Conservation (phyloP, 768 basidiomycete genomes). For the Hericium coralloides region DNA sequence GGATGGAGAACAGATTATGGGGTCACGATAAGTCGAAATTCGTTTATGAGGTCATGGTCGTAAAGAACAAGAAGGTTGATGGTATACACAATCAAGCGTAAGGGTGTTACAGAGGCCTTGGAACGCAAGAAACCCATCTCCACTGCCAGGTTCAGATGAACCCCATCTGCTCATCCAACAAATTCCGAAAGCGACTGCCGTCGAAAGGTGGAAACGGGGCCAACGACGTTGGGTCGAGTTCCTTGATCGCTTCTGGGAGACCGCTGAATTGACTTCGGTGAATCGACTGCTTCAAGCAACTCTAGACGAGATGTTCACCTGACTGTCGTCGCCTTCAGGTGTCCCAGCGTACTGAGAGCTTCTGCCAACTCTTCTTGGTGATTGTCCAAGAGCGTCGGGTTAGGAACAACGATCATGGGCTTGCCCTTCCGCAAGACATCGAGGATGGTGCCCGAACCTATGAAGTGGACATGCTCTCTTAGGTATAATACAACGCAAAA, state of each 20-base stretch:
- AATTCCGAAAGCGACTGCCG: conserved; percentile 49
- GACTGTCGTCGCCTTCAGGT: conserved; percentile 49
- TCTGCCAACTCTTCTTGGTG: conserved; percentile 87
- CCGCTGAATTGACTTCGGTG: conserved; percentile 26
- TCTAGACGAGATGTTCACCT: conserved; percentile 36
- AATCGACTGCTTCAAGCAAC: not conserved
- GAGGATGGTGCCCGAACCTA: conserved; percentile 92
- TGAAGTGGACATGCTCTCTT: not conserved
- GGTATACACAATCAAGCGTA: not conserved
- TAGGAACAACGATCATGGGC: conserved; percentile 82
- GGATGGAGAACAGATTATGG: not conserved
- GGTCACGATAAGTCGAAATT: too few species aligned
- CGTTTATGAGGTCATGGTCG: not conserved
- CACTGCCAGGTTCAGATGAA: conserved; percentile 24
- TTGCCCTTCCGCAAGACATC: conserved; percentile 72
- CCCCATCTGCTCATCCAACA: conserved; percentile 78
- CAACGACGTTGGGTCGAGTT: conserved; percentile 35
- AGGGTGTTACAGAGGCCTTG: too few species aligned
- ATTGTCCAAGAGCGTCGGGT: conserved; percentile 81
- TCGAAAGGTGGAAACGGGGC: conserved; percentile 63
- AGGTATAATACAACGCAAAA: not conserved
- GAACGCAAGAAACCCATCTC: not conserved
- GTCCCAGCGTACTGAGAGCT: conserved; percentile 46
- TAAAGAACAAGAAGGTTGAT: not conserved
- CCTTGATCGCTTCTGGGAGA: conserved; percentile 44